These are phyloP conservation scores for Paramicrosporidium saccamoebae DNA, from an alignment of 371 early-diverging fungal genomes.

Conservation along the genomic window DNA sequence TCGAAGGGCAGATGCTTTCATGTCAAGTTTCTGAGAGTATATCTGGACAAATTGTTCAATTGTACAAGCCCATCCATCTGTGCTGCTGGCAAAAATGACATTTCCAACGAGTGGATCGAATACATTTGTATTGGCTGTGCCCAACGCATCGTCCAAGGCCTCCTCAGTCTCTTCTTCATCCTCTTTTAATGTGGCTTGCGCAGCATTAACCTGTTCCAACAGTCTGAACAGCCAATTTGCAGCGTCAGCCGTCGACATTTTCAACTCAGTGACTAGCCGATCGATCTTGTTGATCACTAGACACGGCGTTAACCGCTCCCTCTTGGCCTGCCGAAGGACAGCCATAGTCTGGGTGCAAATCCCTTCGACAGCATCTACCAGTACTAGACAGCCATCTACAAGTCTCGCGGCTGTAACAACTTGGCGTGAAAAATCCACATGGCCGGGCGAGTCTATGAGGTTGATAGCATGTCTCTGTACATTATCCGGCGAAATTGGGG, in stretches of 20 bases:
- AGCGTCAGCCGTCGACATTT: constrained; percentile 64
- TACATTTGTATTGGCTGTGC: constrained; percentile 1
- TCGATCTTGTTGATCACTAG: constrained; percentile 98
- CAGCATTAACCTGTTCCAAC: constrained; percentile 76
- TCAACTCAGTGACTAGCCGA: constrained; percentile 63
- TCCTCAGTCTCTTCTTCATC: constrained; percentile 7
- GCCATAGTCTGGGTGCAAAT: constrained; percentile 93
- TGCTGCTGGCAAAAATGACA: constrained; percentile 74
- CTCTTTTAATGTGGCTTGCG: constrained; percentile 13
- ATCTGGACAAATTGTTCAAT: constrained; percentile 61
- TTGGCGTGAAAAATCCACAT: constrained; percentile 94
- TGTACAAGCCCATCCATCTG: constrained; percentile 94
- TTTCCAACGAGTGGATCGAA: constrained; percentile 33
- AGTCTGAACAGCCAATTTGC: constrained; percentile 59
- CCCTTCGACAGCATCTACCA: constrained; percentile 96
- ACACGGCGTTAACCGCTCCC: constrained; percentile 51
- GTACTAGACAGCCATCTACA: constrained; percentile 80
- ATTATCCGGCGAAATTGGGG: constrained; percentile 1
- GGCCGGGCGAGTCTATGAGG: constrained; percentile 98
- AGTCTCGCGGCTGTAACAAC: constrained; percentile 82
- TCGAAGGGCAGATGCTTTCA: constrained; percentile 29
- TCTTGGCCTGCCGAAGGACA: constrained; percentile 73
- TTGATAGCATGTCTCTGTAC: constrained; percentile 56
- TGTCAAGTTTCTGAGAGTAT: constrained; percentile 56
- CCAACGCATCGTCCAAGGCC: constrained; percentile 5